phyloP scores from a whole-genome alignment of 371 early-diverging fungal genomes.

The Mucor circinelloides region DNA sequence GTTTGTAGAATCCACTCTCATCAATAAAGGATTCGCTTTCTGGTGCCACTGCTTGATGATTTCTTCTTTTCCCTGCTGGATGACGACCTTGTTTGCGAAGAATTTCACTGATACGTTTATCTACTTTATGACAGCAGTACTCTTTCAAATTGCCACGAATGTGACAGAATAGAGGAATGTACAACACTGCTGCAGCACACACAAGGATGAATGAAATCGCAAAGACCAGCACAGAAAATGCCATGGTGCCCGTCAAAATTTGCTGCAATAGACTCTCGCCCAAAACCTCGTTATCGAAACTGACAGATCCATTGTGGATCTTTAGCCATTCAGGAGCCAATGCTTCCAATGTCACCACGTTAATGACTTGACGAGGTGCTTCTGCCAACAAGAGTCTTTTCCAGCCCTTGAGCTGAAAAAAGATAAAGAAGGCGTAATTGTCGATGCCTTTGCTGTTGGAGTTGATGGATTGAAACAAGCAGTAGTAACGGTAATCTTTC shows the following conservation, averaged over 20 bases:
- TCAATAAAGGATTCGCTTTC: background rate
- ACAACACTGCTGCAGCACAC: conserved; percentile 68
- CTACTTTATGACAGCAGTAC: conserved; percentile 89
- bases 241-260: conserved; percentile 47
- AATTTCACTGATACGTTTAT: conserved; percentile 61
- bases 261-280: conserved; percentile 30
- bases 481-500: conserved; percentile 74
- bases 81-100: conserved; percentile 12
- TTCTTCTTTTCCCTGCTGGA: background rate
- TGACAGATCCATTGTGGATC: conserved; percentile 16
- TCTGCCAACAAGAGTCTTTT: conserved; percentile 85
- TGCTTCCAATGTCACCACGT: conserved; percentile 38
- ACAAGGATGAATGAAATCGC: conserved; percentile 59
- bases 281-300: conserved; percentile 26
- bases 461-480: conserved; percentile 78
- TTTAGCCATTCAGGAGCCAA: conserved; percentile 37
- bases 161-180: conserved; percentile 79
- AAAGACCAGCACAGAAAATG: conserved; percentile 41
- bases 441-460: conserved; percentile 67
- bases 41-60: background rate
- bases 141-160: conserved; percentile 92
- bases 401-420: conserved; percentile 86
- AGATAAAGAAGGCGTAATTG: conserved; percentile 81
- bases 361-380: conserved; percentile 81
- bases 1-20: background rate